Percentiles rank a stretch among this genome's conserved stretches.
Evolutionary conservation across 2,329 filamentous ascomycete genomes (phyloP).

Genomic region (Monilinia fructigena): DNA sequence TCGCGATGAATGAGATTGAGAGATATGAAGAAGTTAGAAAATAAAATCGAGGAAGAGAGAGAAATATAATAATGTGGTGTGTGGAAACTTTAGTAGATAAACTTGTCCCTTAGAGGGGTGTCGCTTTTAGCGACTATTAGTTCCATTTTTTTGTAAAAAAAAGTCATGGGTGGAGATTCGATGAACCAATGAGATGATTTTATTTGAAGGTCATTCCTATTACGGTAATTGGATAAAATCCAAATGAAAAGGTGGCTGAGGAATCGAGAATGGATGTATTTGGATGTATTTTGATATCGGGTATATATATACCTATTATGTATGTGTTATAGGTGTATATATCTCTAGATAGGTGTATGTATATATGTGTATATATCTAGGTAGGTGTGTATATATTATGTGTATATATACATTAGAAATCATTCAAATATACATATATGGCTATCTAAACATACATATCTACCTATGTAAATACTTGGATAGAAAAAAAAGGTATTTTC

Average conservation of each 20-base stretch:
- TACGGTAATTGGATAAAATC: constrained; percentile 3
- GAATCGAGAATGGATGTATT: no score
- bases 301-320: no score
- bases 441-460: no score
- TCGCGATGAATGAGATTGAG: constrained; percentile 22
- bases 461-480: no score
- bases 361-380: no score
- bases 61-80: constrained; percentile 26
- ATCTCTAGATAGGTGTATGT: no score
- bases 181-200: constrained; percentile 20
- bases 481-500: no score
- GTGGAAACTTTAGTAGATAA: constrained; percentile 25
- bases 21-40: constrained; percentile 17
- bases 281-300: no score
- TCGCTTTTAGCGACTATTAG: constrained; percentile 21
- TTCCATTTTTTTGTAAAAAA: constrained; percentile 18
- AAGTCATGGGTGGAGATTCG: constrained; percentile 3
- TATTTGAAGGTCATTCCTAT: constrained; percentile 13
- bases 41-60: constrained; percentile 28
- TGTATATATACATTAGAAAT: no score
- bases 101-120: constrained; percentile 15
- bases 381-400: no score
- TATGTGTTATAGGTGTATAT: no score
- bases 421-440: no score
- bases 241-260: constrained; percentile 10